Conservation (phyloP, 768 basidiomycete species). For the Cystofilobasidium macerans region DNA sequence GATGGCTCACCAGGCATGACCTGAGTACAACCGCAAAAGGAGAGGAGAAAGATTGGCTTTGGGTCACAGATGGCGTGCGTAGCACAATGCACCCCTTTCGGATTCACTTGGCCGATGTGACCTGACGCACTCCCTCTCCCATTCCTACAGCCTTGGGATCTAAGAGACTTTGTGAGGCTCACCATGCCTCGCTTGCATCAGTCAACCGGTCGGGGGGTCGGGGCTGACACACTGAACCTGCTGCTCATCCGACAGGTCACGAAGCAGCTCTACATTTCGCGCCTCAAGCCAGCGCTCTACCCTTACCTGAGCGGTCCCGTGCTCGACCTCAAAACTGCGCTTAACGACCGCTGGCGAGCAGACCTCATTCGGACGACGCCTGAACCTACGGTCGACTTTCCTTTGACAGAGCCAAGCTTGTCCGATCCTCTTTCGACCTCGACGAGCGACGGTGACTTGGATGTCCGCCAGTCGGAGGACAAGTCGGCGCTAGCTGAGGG, state of each 20-base stretch:
- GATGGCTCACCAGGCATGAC: constrained; percentile 59
- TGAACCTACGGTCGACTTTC: background rate
- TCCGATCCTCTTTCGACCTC: background rate
- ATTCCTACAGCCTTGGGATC: constrained; percentile 47
- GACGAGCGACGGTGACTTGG: no score
- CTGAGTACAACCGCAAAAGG: constrained; percentile 43
- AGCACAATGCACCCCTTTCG: background rate
- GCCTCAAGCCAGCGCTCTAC: constrained; percentile 40
- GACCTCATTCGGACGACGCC: background rate
- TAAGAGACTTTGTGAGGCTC: constrained; percentile 58
- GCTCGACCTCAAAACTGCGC: constrained; percentile 19
- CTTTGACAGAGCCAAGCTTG: background rate
- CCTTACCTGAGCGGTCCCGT: constrained; percentile 38
- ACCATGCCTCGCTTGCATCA: background rate
- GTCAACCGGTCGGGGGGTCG: no score
- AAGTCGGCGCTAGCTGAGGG: no score
- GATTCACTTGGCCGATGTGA: background rate
- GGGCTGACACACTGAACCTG: no score
- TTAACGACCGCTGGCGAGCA: background rate
- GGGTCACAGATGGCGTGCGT: constrained; percentile 32
- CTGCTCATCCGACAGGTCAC: constrained; percentile 41
- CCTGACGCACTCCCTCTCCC: background rate
- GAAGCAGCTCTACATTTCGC: constrained; percentile 81
- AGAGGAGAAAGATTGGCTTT: constrained; percentile 14
- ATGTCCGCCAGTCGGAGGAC: background rate